Percentiles rank a stretch among this genome's conserved stretches.
Conservation (phyloP, 805 yeast genomes). For the Saccharomyces mikatae region DNA sequence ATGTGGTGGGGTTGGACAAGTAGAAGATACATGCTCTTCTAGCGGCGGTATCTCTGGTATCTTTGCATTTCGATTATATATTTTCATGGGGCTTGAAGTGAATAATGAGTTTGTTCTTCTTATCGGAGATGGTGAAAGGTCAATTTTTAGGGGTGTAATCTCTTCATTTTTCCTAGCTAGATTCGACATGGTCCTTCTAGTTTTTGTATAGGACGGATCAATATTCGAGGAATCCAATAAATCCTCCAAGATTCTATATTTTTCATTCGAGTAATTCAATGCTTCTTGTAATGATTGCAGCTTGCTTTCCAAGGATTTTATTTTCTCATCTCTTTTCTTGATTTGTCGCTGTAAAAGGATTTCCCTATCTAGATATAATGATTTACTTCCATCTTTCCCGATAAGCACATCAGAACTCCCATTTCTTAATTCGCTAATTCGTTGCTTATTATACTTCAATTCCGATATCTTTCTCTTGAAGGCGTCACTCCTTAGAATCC, state of each 20-base stretch:
- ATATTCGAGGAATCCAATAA: slow-evolving; percentile 20
- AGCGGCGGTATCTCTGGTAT: not conserved
- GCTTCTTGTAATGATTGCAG: slow-evolving; percentile 16
- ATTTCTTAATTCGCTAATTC: slow-evolving; percentile 20
- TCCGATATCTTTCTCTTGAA: slow-evolving; percentile 24
- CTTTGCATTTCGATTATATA: not conserved
- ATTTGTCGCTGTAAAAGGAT: slow-evolving; percentile 4
- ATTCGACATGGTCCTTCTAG: slow-evolving; percentile 18
- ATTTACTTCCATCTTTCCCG: slow-evolving; percentile 1
- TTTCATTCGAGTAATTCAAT: slow-evolving; percentile 4
- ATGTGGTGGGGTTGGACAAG: not conserved
- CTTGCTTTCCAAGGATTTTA: slow-evolving; percentile 8
- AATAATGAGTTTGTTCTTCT: slow-evolving; percentile 17
- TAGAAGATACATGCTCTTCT: slow-evolving; percentile 2
- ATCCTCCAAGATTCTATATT: slow-evolving; percentile 16
- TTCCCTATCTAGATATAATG: slow-evolving; percentile 4
- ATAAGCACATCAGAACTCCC: not conserved
- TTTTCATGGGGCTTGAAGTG: slow-evolving; percentile 21
- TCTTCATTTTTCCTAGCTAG: slow-evolving; percentile 11
- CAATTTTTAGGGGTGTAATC: slow-evolving; percentile 13
- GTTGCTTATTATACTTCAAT: slow-evolving; percentile 22
- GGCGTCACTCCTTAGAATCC: slow-evolving; percentile 23
- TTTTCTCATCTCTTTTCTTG: slow-evolving; percentile 1
- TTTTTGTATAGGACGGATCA: slow-evolving; percentile 18
- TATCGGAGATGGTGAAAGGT: slow-evolving; percentile 18